These are phyloP conservation scores for Eucalyptus marginata DNA, from an alignment of 345 rosid genomes.

Conservation along the genomic window DNA sequence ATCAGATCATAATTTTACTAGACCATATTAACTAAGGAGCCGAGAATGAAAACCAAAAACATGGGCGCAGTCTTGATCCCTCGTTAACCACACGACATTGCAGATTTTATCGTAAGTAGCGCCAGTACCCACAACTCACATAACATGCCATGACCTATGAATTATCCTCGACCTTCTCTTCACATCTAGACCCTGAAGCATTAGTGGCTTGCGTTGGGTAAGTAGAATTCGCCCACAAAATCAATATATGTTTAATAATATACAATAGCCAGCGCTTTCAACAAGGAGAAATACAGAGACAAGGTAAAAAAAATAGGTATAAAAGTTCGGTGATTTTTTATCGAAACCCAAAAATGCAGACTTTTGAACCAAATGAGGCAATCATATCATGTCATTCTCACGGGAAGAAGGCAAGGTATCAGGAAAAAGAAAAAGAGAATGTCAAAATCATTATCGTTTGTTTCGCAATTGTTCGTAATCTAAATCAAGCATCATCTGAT, in stretches of 20 bases:
- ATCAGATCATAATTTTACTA: neutral
- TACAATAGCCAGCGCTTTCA: neutral
- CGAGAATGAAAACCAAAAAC: neutral
- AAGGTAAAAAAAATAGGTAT: neutral
- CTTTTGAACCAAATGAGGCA: neutral
- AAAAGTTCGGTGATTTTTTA: neutral
- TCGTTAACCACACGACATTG: neutral
- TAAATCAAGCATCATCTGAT: neutral
- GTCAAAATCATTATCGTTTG: neutral
- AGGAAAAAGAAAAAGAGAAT: neutral
- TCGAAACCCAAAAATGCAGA: neutral
- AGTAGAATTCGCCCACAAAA: neutral
- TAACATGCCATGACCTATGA: neutral
- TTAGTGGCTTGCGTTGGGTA: neutral
- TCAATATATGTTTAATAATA: neutral
- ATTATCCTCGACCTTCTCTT: neutral
- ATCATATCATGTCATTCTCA: neutral
- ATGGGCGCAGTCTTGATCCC: neutral
- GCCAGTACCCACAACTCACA: neutral
- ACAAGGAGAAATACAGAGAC: neutral
- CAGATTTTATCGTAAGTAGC: neutral
- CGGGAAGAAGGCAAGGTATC: neutral
- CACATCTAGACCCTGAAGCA: neutral
- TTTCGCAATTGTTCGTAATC: neutral
- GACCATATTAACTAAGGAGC: neutral